phyloP scores from a whole-genome alignment of 2,329 filamentous ascomycete species.

The Canariomyces notabilis region DNA sequence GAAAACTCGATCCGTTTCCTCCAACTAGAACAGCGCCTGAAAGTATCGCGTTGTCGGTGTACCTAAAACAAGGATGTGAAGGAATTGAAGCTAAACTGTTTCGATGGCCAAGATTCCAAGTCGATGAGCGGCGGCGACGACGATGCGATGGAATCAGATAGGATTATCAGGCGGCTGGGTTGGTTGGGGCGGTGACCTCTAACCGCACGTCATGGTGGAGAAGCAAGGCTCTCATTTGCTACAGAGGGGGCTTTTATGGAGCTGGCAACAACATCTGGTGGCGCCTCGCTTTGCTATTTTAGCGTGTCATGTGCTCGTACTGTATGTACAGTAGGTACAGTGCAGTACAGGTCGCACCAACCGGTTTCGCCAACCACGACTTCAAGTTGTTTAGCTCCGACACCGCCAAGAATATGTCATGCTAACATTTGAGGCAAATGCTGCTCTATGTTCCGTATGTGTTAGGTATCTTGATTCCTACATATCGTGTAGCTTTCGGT shows the following conservation, averaged over 20 bases:
- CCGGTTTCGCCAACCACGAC: too few relatives aligned
- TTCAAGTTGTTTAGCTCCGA: too few relatives aligned
- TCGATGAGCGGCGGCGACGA: constrained; percentile 7
- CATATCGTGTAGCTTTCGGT: too few relatives aligned
- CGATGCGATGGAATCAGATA: constrained; percentile 3
- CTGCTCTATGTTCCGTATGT: too few relatives aligned
- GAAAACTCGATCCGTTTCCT: constrained; percentile 2
- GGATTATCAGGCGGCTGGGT: constrained; percentile 8
- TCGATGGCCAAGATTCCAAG: background rate
- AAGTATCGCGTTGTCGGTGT: background rate
- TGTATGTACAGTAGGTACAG: background rate
- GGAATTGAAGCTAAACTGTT: background rate
- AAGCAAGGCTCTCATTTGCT: constrained; percentile 12
- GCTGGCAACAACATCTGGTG: constrained; percentile 3
- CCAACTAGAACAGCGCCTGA: background rate
- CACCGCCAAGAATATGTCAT: too few relatives aligned
- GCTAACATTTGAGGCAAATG: too few relatives aligned
- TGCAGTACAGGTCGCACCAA: background rate
- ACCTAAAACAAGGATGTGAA: background rate
- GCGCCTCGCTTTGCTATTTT: background rate
- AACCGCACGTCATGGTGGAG: constrained; percentile 23
- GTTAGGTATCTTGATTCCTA: too few relatives aligned
- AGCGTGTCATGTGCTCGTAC: constrained; percentile 13
- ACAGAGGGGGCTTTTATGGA: background rate
- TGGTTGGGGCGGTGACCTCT: constrained; percentile 13